Base-by-base conservation (phyloP, 371 early-diverging fungal species). In the Batrachochytrium dendrobatidis region DNA sequence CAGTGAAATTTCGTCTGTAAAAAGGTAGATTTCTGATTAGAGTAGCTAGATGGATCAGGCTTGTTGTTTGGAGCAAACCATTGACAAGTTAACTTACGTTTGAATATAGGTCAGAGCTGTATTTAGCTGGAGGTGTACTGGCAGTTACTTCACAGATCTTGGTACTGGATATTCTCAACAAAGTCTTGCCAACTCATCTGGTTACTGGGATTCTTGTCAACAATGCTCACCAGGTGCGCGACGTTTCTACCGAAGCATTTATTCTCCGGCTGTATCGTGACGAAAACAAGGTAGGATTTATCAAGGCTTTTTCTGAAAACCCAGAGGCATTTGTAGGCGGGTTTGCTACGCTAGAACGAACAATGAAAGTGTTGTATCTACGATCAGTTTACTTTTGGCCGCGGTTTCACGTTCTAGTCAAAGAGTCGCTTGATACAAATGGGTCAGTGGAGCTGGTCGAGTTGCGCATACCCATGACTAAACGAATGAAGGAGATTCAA, bases 261-360 rank as follows among this genome's bases (percentile, higher is more conserved):
- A 88, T 94, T 32, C 68, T 96, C 20, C 75, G 91, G 6, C 69
- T 95, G 10, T 85, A 81, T 60, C 81, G 93, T 12, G 80, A 88
- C 54, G 72, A 82, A 18, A 96, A 95, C 68, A 74, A 84, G 67
- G 79, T 76, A 29, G 55, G 90, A 1, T 96, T 95, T 58, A 88
- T 97, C 65, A 93, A 95, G 62, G 98, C 95, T 1, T 86, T 97
- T 49, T 88, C 91, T n/a, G 95, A 96, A 55, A 68, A 76, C 25
- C 91, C 96, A 10, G 89, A 90, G 53, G 87, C 89, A 12, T 90
- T 95, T 59, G 26, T 3, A 24, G 51, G 51, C 30, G 51, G 51
- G 2, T 8, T 29, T 8, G n/a, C 7, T 12, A 25, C 8, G 8
- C 72, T 95, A 3, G 93, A 96, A 62, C 87, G 85, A 62, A 83